phyloP scores from a whole-genome alignment of 169 alveolate genomes.

The Plasmodium knowlesi region DNA sequence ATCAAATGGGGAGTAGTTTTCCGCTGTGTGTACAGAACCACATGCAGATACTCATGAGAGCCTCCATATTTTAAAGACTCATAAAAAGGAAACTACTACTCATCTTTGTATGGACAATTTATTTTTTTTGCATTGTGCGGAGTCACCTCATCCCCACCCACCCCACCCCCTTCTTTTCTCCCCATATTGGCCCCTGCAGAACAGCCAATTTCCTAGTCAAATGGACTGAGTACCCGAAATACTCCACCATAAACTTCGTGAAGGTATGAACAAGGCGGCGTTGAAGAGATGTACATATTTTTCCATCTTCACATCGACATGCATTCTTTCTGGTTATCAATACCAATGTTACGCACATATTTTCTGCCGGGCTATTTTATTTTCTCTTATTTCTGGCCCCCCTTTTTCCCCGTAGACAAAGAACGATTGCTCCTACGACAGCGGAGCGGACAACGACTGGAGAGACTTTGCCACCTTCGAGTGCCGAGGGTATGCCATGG shows the following conservation, averaged over 20 bases:
- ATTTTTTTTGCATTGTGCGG: not conserved
- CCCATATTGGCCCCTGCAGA: constrained; percentile 1
- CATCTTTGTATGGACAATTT: not conserved
- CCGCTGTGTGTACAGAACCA: not conserved
- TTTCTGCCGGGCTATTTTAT: not conserved
- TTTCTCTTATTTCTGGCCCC: not conserved
- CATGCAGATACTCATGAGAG: not conserved
- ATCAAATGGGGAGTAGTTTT: not conserved
- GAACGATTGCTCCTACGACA: constrained; percentile 38
- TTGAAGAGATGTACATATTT: not conserved
- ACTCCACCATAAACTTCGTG: constrained; percentile 60
- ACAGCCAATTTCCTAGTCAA: constrained; percentile 57
- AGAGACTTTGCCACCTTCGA: constrained; percentile 58
- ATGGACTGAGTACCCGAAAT: constrained; percentile 73
- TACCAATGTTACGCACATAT: not conserved
- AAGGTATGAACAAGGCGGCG: not conserved
- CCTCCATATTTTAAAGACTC: not conserved
- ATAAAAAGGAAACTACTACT: not conserved
- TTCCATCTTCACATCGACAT: not conserved
- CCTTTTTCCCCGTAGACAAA: constrained; percentile 14
- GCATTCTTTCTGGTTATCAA: not conserved
- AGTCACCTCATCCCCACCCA: not conserved
- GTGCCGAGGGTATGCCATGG: constrained; percentile 39
- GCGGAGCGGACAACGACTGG: constrained; percentile 26
- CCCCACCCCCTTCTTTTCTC: not conserved